Evolutionary conservation across 768 basidiomycete species (phyloP), one percentile per base, ranked within the genome.

Genomic region (Fomitopsis serialis): DNA sequence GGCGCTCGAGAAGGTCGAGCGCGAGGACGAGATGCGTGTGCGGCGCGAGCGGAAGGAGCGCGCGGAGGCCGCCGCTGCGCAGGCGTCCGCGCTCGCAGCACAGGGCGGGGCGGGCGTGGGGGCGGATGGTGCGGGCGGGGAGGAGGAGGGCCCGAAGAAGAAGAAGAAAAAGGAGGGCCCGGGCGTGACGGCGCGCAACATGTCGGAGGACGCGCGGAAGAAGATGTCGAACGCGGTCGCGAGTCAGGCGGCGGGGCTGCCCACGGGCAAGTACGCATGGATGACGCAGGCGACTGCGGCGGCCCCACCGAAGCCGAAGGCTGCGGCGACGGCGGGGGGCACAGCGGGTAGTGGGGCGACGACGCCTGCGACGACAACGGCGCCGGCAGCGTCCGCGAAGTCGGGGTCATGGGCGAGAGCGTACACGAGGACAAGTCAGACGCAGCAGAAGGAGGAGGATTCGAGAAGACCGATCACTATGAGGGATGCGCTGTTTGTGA

Each of bases 201-300:
- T 95, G 89, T 87, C 85, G 5, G 92, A 93, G 68, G 92, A 94
- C 61, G 87, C 92, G 61, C 75, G 85, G 59, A 95, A 95, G 77
- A 92, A 91, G 66, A 84, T 94, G 84, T 88, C 87, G 32, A 92
- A 96, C 66, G 87, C 87, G 22, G 88, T 89, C 6, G 92, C 92
- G 22, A 87, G 84, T 58, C 90, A 91, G 65, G 90, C 90, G 5
- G 89, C 91, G n/a, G 92, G 92, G 0, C 65, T 91, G 21, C 82
- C 84, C 1, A 68, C 68, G 48, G 84, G 87, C 21, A 87, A 85
- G 68, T 95, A 93, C 61, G 77, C 88, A 15, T 95, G 92, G 92
- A 91, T 94, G 89, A 91, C 73, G 15, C 79, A 87, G 5, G 79
- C 82, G 2, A 70, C 76, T 1, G 71, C 74, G 2, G 66, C 78